These are phyloP conservation scores for Mycothermus thermophilus DNA, from an alignment of 495 filamentous ascomycete genomes.

Conservation along the genomic window DNA sequence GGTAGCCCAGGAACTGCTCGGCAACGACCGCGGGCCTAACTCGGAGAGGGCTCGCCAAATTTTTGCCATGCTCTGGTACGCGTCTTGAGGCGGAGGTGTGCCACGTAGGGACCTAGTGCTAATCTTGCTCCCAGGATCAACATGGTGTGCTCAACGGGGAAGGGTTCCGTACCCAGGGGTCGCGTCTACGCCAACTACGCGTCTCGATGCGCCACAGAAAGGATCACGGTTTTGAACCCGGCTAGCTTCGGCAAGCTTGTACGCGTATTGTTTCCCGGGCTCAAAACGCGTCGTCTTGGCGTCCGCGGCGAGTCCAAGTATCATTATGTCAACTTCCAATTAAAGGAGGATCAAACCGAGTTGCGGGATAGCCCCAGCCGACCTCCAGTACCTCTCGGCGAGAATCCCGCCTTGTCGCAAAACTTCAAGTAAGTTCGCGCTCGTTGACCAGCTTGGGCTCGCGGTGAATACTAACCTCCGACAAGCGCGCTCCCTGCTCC, in stretches of 20 bases:
- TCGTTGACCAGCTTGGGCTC: no score
- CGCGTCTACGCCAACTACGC: slow-evolving; percentile 92
- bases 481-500: slow-evolving; percentile 19
- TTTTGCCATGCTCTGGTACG: slow-evolving; percentile 94
- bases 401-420: slow-evolving; percentile 24
- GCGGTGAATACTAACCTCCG: slow-evolving; percentile 4
- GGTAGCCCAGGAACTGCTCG: slow-evolving; percentile 62
- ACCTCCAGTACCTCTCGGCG: slow-evolving; percentile 24
- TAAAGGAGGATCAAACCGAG: slow-evolving; percentile 49
- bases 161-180: slow-evolving; percentile 74
- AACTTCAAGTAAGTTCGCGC: slow-evolving; percentile 25
- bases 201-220: slow-evolving; percentile 73
- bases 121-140: slow-evolving; percentile 52
- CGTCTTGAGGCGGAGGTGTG: neutral
- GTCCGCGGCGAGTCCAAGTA: slow-evolving; percentile 97
- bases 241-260: slow-evolving; percentile 97
- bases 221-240: slow-evolving; percentile 85
- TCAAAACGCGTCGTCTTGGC: slow-evolving; percentile 81
- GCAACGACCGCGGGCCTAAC: slow-evolving; percentile 51
- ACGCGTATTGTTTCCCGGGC: slow-evolving; percentile 83
- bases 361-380: slow-evolving; percentile 23
- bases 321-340: slow-evolving; percentile 81
- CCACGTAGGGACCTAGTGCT: slow-evolving; percentile 3
- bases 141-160: slow-evolving; percentile 63
- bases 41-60: slow-evolving; percentile 92